Evolutionary conservation across 129 eudicot genomes (phyloP), one percentile per base, ranked within the genome.

Genomic region (Escallonia rubra): DNA sequence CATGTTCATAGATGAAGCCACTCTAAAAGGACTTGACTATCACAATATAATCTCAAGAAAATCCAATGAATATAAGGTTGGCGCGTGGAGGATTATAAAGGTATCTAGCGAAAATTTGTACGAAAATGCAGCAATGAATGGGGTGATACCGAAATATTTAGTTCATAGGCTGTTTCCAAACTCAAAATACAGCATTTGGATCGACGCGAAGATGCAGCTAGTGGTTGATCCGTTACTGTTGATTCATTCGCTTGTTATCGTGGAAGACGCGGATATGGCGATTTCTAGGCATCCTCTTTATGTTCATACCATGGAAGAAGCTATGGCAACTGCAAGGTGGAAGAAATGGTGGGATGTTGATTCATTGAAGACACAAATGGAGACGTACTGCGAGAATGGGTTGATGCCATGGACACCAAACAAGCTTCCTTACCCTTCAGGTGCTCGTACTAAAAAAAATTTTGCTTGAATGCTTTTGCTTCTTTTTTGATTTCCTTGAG

Each of bases 321-420:
- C 95, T 2, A 82, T 82, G 83, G 98, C 98, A 4, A 93, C 98
- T 39, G 85, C 98, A 14, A 74, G 98, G 56, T 93, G 98, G 98
- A 84, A 80, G 76, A 93, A 93, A 72, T 93, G 98, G 96, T 53
- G 85, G 87, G 85, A 93, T 74, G 85, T 93, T 45, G 81, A 89
- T 52, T 80, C 69, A 43, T 80, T 93, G 45, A 80, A 75, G 80
- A 63, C 58, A 44, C 96, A 93, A 38, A 93, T 93, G 53, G 96
- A 89, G 73, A 80, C 90, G 0, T 93, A 93, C 63, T 93, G 98
- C 64, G 88, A 82, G 68, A 53, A 80, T 66, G 95, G 98, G 39
- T 63, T 93, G 77, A 80, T 77, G 16, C 98, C 96, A 3, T 93
- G 98, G 96, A 77, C 82, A 11, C 56, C 83, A 3, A 68, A 74